Evolutionary conservation across 805 yeast species (phyloP), one percentile per base, ranked within the genome.

Genomic region (Candida xyloterini): DNA sequence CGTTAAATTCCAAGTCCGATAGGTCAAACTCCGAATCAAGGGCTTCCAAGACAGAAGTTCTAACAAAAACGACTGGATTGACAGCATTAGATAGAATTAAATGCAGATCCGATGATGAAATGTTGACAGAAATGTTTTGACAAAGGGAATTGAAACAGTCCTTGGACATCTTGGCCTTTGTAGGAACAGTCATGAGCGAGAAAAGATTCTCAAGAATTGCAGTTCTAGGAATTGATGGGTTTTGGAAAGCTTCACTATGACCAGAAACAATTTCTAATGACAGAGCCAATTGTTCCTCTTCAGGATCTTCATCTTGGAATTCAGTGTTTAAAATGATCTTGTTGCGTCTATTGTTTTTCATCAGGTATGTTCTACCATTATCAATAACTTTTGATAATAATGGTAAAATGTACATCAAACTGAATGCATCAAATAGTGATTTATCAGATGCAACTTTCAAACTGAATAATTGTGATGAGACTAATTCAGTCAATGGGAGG

Each of bases 21-120:
- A 84, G 66, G 40, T 76, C 81, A 52, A 84, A 85, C 55, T 93
- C 97, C 35, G 88, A 77, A 59, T 91, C 97, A 22, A 91, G 58
- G 7, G 82, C 82, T 58, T 93, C 97, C 47, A 93, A 68, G 30
- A 90, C 76, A 1, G 95, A 75, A 8, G 79, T 71, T 47, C 95
- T 79, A 7, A 88, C 95, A 63, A 84, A 85, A 4, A 68, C 63
- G 44, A 79, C 82, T 0, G 85, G 75, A 0, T 82, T 68, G 18
- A 88, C 63, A 9, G 79, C 55, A 25, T 75, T 76, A 9, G 70
- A 63, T 24, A 89, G 63, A 18, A 89, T 64, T 9, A 84, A 57
- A 13, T 65, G 52, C 46, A 87, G 60, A 57, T 91, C 97, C 2
- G 53, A 61, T 1, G 62, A 60, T 0, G 77, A 66, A 35, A 81